Evolutionary conservation across 2,329 filamentous ascomycete genomes (phyloP), one percentile per base, ranked within the genome.

Genomic region (Trichoderma koningiopsis): DNA sequence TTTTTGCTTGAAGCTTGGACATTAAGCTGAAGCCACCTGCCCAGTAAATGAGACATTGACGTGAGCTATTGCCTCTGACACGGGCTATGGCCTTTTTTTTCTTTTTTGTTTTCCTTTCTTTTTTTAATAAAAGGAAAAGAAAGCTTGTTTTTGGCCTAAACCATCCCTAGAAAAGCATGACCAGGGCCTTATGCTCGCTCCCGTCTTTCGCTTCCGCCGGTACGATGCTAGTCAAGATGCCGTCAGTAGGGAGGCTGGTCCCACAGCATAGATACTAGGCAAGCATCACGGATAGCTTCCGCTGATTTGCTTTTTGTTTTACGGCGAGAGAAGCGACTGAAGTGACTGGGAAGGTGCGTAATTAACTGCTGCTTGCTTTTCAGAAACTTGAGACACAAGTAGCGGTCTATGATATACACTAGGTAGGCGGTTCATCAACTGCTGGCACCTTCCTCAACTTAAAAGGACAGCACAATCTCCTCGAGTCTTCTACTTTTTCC

Each of bases 71-170:
- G 33, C 33, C 33, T 35, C 13, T n/a, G 19, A 8, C 40, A 43
- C 8, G 40, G 40, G 19, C 40, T 10, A 43, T n/a, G n/a, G 13
- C 33, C 33, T 35, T 35, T 5, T 35, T 35, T 35, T 11, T 4
- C 8, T 43, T 19, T 40, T 40, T 40, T 40, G 6, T 43, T 43
- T 43, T 43, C 6, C 19, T n/a, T 43, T 43, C 2, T 43, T 43
- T 43, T 43, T 19, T n/a, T 43, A 16, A 57, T 14, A 37, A 53
- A 31, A 43, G 58, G 65, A 35, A 66, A 24, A 55, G 59, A 70
- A 29, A 53, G 14, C 47, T 24, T 49, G 47, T 49, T 13, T 22
- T n/a, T 49, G 47, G 13, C n/a, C 47, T 49, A 49, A 16, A 13
- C 47, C 22, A 24, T 49, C n/a, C 24, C n/a, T 2, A 22, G 47